Base-by-base conservation (phyloP, 805 yeast genomes). In the Ogataea paraovalis region DNA sequence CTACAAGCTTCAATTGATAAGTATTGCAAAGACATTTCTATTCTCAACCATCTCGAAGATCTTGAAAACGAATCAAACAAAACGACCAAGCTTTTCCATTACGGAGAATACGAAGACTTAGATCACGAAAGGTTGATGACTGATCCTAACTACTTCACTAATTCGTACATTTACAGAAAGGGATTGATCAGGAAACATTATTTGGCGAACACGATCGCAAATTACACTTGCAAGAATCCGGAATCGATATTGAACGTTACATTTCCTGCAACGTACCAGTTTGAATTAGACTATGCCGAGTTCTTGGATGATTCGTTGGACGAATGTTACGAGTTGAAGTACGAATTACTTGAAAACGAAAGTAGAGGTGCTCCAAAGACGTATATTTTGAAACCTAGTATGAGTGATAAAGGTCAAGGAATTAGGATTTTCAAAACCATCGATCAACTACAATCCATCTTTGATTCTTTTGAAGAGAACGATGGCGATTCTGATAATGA, bases 351-450 rank as follows among this genome's bases (percentile, higher is more conserved):
- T 49, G 63, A 66, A 10, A 79, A 78, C 13, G 74, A 71, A 16
- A 49, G 50, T 13, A 33, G 41, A 6, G 41, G 19, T 10, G 43
- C 46, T 14, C 21, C 43, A 8, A 80, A 77, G 54, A 78, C 84
- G 41, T 92, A 95, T 91, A 94, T 94, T 34, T 73, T 94, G 62
- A 94, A 94, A 62, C 99, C 99, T 14, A 83, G 96, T 53, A 90
- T 94, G 97, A 86, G 96, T 59, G 99, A 94, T 62, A 84, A 92
- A 62, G 99, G 96, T 10, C 97, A 94, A 63, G 99, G 99, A 0
- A 92, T 94, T 43, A 71, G 96, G 36, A 67, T 94, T 0, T 94
- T 94, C 69, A 75, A 74, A 46, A 82, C 90, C 0, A 73, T 88
- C 32, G 87, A 82, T 8, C 94, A 90, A 58, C 70, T 94, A 43